These are phyloP conservation scores for Lasiosphaeria ovina DNA, from an alignment of 495 filamentous ascomycete genomes.

Conservation along the genomic window DNA sequence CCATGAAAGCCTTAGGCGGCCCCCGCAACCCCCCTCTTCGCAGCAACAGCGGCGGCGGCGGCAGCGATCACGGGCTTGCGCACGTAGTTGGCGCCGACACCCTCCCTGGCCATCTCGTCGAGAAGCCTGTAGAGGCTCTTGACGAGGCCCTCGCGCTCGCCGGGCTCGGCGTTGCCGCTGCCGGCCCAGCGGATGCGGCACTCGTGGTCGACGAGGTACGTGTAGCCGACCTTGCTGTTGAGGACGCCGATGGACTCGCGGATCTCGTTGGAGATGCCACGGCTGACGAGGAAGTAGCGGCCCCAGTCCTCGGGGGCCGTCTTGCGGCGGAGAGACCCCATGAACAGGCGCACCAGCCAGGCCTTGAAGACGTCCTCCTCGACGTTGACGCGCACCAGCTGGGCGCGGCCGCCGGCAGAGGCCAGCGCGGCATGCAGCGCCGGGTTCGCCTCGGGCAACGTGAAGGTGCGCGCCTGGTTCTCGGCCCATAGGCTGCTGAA, in stretches of 20 bases:
- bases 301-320: constrained; percentile 61
- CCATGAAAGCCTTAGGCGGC: background rate
- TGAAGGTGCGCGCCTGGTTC: constrained; percentile 71
- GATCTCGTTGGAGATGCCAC: constrained; percentile 69
- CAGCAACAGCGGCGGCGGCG: background rate
- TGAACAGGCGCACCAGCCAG: constrained; percentile 68
- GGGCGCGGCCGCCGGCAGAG: constrained; percentile 49
- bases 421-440: constrained; percentile 55
- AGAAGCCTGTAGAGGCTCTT: constrained; percentile 66
- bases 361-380: constrained; percentile 79
- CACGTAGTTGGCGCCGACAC: constrained; percentile 18
- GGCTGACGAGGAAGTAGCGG: constrained; percentile 79
- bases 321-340: constrained; percentile 55
- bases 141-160: constrained; percentile 70
- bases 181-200: constrained; percentile 95
- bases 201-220: constrained; percentile 83
- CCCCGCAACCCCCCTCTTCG: background rate
- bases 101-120: constrained; percentile 50
- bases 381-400: constrained; percentile 81
- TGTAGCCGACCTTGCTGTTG: constrained; percentile 90
- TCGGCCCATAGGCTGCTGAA: constrained; percentile 84
- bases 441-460: constrained; percentile 60
- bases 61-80: constrained; percentile 3
- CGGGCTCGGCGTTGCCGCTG: constrained; percentile 67
- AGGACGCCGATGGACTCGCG: constrained; percentile 74